A percentile compares a stretch with the other conserved stretches of the same genome.
Evolutionary conservation across 805 yeast genomes (phyloP).

Genomic region (Myxozyma sirexii): DNA sequence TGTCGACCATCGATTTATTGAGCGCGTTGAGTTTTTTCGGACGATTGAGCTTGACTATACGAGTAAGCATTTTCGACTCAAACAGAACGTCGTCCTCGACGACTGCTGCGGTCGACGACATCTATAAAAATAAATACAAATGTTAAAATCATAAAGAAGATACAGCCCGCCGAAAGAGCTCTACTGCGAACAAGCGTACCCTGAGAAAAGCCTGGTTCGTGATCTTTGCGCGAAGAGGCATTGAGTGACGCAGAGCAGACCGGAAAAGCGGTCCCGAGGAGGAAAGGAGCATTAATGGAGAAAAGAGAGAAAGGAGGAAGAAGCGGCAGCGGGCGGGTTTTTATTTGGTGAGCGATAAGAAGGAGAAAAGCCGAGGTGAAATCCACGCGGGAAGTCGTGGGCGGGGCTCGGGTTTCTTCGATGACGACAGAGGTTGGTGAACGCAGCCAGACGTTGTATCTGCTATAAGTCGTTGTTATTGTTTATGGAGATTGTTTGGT

Average conservation of each 20-base stretch:
- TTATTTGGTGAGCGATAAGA: slow-evolving; percentile 23
- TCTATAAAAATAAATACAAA: background rate
- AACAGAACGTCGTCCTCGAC: slow-evolving; percentile 61
- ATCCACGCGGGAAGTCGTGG: background rate
- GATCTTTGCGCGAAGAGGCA: slow-evolving; percentile 35
- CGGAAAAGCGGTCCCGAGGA: slow-evolving; percentile 28
- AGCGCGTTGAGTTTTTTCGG: slow-evolving; percentile 83
- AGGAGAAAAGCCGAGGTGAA: slow-evolving; percentile 33
- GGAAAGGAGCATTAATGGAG: slow-evolving; percentile 36
- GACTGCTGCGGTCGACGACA: slow-evolving; percentile 10
- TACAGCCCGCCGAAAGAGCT: background rate
- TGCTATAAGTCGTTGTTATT: no score
- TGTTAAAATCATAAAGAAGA: background rate
- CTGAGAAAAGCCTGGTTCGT: slow-evolving; percentile 18
- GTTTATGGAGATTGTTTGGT: no score
- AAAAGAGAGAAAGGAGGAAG: slow-evolving; percentile 35
- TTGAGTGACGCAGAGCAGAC: slow-evolving; percentile 15
- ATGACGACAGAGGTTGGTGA: background rate
- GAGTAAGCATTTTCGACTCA: slow-evolving; percentile 61
- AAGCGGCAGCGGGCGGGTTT: slow-evolving; percentile 37
- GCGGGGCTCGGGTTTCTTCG: background rate
- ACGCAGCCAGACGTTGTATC: background rate
- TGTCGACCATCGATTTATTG: slow-evolving; percentile 70
- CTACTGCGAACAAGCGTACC: slow-evolving; percentile 5
- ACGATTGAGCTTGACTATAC: slow-evolving; percentile 77